Percentiles rank a stretch among this genome's conserved stretches.
Evolutionary conservation across 148 eudicot genomes (phyloP).

Genomic region (Amaranthus cruentus): DNA sequence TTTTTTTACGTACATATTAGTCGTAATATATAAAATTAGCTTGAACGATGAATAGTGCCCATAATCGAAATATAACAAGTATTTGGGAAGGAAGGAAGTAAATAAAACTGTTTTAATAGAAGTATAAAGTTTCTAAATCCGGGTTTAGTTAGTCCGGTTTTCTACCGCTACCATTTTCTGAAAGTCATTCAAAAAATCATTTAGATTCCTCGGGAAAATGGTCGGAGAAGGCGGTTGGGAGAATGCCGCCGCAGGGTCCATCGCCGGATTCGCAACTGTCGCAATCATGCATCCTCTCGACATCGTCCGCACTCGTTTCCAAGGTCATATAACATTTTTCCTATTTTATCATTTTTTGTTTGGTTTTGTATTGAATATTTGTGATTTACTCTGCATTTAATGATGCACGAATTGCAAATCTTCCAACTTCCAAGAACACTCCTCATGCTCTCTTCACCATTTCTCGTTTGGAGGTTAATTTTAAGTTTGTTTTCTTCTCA

Average conservation of each 20-base stretch:
- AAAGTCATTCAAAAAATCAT: too few species aligned
- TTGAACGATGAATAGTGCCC: too few species aligned
- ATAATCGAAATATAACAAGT: too few species aligned
- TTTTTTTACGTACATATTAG: too few species aligned
- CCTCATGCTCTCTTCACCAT: constrained; percentile 88
- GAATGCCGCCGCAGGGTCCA: constrained; percentile 83
- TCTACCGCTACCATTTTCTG: too few species aligned
- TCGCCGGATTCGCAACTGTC: constrained; percentile 82
- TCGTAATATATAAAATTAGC: too few species aligned
- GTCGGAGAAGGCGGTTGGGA: constrained; percentile 62
- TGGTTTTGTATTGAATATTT: background rate
- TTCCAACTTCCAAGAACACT: constrained; percentile 75
- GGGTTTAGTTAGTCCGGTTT: too few species aligned
- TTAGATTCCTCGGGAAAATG: background rate
- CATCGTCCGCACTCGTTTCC: constrained; percentile 93
- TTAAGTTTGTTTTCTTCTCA: too few species aligned
- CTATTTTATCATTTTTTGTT: background rate
- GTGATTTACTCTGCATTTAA: constrained; percentile 40
- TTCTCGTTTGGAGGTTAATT: constrained; percentile 69
- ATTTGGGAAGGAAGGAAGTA: too few species aligned
- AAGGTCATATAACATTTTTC: constrained; percentile 39
- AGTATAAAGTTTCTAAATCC: too few species aligned
- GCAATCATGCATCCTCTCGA: constrained; percentile 88
- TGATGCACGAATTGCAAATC: constrained; percentile 60
- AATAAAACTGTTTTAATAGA: too few species aligned